phyloP scores from a whole-genome alignment of 2,329 filamentous ascomycete genomes.

The Trichophyton verrucosum region DNA sequence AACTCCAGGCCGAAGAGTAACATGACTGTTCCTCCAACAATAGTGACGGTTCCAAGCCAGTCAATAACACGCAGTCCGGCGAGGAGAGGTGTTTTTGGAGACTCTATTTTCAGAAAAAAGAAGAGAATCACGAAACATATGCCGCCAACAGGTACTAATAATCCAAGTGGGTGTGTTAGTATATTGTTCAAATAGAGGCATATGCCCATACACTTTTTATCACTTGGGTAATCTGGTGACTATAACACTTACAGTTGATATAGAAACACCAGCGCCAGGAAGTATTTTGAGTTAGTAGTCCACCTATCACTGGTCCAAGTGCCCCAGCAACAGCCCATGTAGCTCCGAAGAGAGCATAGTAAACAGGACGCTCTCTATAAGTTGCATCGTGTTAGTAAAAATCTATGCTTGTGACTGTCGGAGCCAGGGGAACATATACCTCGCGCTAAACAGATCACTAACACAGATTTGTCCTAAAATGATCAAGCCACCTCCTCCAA shows the following conservation, averaged over 20 bases:
- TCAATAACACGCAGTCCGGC: constrained; percentile 50
- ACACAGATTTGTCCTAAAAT: constrained; percentile 53
- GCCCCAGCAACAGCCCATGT: constrained; percentile 39
- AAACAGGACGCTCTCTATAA: constrained; percentile 43
- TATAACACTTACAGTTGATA: constrained; percentile 40
- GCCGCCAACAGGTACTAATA: constrained; percentile 45
- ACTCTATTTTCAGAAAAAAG: constrained; percentile 50
- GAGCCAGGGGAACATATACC: constrained; percentile 21
- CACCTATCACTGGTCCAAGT: constrained; percentile 13
- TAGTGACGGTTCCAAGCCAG: constrained; percentile 49
- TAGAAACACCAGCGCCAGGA: constrained; percentile 50
- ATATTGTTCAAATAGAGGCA: not conserved
- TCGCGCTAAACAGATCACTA: constrained; percentile 50
- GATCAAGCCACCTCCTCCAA: constrained; percentile 51
- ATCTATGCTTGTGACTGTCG: not conserved
- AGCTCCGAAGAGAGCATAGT: constrained; percentile 50
- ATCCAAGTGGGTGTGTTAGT: not conserved
- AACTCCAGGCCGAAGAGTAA: constrained; percentile 76
- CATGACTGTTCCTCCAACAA: constrained; percentile 73
- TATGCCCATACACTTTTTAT: not conserved
- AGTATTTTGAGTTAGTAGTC: constrained; percentile 12
- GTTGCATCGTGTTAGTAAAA: not conserved
- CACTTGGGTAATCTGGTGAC: not conserved
- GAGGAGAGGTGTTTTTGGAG: constrained; percentile 46
- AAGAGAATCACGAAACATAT: constrained; percentile 46